phyloP scores from a whole-genome alignment of 345 rosid genomes.

The Viola odorata region DNA sequence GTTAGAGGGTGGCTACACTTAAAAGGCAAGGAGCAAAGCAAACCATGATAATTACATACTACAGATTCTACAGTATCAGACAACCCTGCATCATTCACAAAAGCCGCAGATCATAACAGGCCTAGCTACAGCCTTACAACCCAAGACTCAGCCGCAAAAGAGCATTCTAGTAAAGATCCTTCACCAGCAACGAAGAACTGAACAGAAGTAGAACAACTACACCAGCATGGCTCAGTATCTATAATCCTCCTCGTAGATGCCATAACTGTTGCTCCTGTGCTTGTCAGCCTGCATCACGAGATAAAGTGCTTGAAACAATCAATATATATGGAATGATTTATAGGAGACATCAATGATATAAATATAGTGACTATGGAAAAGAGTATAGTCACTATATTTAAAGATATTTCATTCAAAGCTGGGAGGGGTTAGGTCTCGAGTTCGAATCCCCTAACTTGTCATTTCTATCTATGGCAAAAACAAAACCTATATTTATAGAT shows the following conservation, averaged over 20 bases:
- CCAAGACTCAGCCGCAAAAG: neutral
- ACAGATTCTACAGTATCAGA: neutral
- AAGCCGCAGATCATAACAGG: neutral
- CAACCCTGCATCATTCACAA: slow-evolving; percentile 5
- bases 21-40: no score
- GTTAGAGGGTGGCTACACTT: no score
- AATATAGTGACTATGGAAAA: no score
- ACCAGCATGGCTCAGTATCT: slow-evolving; percentile 11
- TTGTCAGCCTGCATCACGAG: slow-evolving; percentile 50
- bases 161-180: neutral
- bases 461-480: no score
- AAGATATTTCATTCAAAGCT: no score
- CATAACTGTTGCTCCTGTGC: slow-evolving; percentile 32
- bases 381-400: no score
- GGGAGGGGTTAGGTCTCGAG: no score
- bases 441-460: no score
- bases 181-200: neutral
- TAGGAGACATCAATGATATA: no score
- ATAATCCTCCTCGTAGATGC: slow-evolving; percentile 27
- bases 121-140: neutral
- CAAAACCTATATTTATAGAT: no score
- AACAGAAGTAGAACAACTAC: neutral
- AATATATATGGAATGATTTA: no score
- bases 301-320: neutral
- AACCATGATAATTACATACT: slow-evolving; percentile 11